Conservation (phyloP, 441 rosid genomes). For the Eruca vesicaria region DNA sequence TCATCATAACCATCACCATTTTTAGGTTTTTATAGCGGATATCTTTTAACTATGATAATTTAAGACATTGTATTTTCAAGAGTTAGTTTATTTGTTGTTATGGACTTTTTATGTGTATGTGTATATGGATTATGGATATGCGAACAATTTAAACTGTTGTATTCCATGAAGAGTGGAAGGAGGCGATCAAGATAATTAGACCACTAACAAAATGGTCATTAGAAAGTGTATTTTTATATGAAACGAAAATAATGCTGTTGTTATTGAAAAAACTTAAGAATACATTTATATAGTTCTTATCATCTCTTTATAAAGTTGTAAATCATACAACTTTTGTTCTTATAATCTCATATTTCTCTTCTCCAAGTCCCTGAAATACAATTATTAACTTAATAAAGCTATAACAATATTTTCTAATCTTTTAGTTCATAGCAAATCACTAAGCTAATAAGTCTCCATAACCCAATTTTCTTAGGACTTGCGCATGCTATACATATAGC, state of each 20-base stretch:
- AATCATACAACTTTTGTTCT: background rate
- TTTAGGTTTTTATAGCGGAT: conserved; percentile 3
- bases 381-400: background rate
- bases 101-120: background rate
- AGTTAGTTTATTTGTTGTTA: conserved; percentile 14
- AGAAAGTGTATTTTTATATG: background rate
- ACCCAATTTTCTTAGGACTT: background rate
- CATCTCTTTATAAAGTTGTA: background rate
- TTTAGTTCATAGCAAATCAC: background rate
- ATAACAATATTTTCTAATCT: background rate
- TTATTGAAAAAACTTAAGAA: background rate
- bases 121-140: too few relatives aligned
- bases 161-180: background rate
- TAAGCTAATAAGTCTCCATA: background rate
- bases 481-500: background rate
- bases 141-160: background rate
- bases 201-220: background rate
- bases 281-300: background rate
- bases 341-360: background rate
- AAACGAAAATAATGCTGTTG: background rate
- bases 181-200: background rate
- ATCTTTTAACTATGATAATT: background rate
- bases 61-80: background rate
- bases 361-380: background rate
- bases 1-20: conserved; percentile 46